Evolutionary conservation across 1,284 basidiomycete species (phyloP).

Genomic region (Ganoderma multipileum): DNA sequence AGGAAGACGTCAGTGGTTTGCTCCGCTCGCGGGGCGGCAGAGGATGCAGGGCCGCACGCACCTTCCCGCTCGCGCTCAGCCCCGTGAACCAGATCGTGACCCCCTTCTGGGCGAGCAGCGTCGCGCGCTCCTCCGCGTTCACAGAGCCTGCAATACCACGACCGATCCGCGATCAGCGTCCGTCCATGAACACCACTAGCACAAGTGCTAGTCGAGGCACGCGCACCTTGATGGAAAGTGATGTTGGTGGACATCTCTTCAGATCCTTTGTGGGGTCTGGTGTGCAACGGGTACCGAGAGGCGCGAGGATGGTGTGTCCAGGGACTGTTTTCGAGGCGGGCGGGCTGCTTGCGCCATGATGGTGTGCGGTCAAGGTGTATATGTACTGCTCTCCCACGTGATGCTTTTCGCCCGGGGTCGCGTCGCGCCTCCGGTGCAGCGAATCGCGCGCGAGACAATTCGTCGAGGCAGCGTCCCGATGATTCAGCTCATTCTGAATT

Average conservation of each 20-base stretch:
- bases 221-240: conserved; percentile 74
- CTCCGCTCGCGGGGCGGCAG: background rate
- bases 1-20: background rate
- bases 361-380: conserved; percentile 23
- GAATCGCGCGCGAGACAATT: conserved; percentile 24
- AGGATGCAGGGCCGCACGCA: conserved; percentile 39
- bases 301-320: background rate
- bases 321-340: conserved; percentile 4
- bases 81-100: conserved; percentile 97
- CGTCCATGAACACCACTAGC: background rate
- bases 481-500: conserved; percentile 30
- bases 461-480: conserved; percentile 19
- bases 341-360: conserved; percentile 30
- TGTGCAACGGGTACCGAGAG: background rate
- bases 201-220: background rate
- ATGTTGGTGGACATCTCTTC: conserved; percentile 83
- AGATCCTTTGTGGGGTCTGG: conserved; percentile 1
- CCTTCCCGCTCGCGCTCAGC: conserved; percentile 90
- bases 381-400: conserved; percentile 32
- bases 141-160: conserved; percentile 71
- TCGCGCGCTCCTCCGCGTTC: conserved; percentile 66
- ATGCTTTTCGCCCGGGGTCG: conserved; percentile 10
- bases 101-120: conserved; percentile 80
- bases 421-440: conserved; percentile 18
- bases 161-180: conserved; percentile 7